Base-by-base conservation (phyloP, 164 flowering plant genomes). In the Chloranthus sessilifolius region DNA sequence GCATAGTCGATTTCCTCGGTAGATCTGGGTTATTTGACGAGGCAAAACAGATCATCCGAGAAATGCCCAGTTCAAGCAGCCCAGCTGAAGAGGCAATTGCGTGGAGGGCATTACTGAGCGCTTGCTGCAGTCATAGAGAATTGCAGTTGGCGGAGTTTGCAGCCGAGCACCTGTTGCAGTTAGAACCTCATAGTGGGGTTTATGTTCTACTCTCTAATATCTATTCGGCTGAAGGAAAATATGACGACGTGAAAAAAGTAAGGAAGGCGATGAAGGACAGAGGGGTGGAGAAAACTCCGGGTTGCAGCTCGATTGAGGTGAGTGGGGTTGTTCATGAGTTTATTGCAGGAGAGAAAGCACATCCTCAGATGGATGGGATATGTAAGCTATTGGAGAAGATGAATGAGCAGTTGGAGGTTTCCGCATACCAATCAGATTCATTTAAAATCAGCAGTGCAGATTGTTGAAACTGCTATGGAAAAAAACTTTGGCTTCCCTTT, bases 61-160 rank as follows among this genome's bases (percentile, higher is more conserved):
- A 30, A 42, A 63, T 77, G 30, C 74, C 75, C 0, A 40, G 24
- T 15, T 46, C 60, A n/a, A 50, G 61, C 22, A 62, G 59, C 24
- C 56, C 75, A 27, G 69, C 67, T 7, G 78, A 69, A 17, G 74
- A 77, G 58, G 85, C 84, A 24, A 44, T 75, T 17, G 76, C 79
- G 50, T 81, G 85, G 88, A 75, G 88, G 47, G 81, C 91, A 15
- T 61, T 83, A n/a, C 64, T 83, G 19, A 74, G 71, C 52, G 71
- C 78, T 48, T 74, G 75, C 40, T 72, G 78, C 38, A 62, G 63
- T 29, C 64, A 69, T 12, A 62, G 77, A 36, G 52, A 75, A 38
- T 24, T 58, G 3, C 41, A 43, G 11, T 14, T 72, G 36, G 84
- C 83, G 5, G 76, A 74, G 53, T 50, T 60, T 52, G 83, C 74